phyloP scores from a whole-genome alignment of 2,329 filamentous ascomycete species.

The Biscogniauxia marginata region DNA sequence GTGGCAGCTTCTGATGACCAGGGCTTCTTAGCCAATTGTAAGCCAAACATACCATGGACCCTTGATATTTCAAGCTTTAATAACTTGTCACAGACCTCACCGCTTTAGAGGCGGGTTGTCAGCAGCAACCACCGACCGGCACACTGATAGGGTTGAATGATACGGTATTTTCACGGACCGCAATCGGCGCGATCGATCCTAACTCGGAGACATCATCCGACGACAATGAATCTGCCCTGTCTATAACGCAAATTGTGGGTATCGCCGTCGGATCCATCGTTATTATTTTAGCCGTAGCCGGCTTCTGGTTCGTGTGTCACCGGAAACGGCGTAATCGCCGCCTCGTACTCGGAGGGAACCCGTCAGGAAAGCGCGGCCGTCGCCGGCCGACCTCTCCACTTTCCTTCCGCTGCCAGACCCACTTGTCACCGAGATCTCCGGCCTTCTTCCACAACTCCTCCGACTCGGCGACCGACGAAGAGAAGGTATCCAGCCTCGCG shows the following conservation, averaged over 20 bases:
- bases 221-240: conserved; percentile 24
- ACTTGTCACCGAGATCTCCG: conserved; percentile 40
- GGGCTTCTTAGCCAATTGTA: conserved; percentile 51
- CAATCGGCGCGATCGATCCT: conserved; percentile 37
- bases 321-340: conserved; percentile 44
- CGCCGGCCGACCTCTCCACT: conserved; percentile 44
- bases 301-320: conserved; percentile 43
- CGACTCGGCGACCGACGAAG: conserved; percentile 27
- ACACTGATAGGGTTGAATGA: conserved; percentile 40
- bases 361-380: conserved; percentile 17
- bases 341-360: conserved; percentile 26
- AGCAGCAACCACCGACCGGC: conserved; percentile 42
- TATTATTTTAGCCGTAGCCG: conserved; percentile 37
- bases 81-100: conserved; percentile 40
- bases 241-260: conserved; percentile 42
- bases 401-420: conserved; percentile 52
- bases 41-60: conserved; percentile 15
- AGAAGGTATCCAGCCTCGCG: conserved; percentile 22
- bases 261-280: conserved; percentile 42
- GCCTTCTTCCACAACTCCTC: conserved; percentile 33
- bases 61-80: conserved; percentile 4
- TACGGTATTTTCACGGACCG: conserved; percentile 42
- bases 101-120: conserved; percentile 51
- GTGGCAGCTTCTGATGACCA: conserved; percentile 42
- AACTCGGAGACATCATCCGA: conserved; percentile 11